Evolutionary conservation across 768 basidiomycete species (phyloP), one percentile per base, ranked within the genome.

Genomic region (Leccinum pellstonianum): DNA sequence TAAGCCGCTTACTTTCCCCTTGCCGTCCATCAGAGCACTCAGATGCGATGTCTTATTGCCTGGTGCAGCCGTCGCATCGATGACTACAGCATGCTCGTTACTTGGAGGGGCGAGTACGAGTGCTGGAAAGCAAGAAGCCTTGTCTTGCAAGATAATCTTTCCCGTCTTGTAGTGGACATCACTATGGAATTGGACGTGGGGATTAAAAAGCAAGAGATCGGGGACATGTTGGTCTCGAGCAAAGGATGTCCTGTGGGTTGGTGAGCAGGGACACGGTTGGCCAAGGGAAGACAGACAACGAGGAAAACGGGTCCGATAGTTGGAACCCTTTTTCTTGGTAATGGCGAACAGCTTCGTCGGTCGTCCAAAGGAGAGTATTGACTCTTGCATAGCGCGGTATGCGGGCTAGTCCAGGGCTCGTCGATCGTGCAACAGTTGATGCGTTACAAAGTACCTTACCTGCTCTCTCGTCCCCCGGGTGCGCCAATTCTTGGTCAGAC

Each of bases 31-130:
- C 48, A 98, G 77, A 23, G 95, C 93, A 64, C 91, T 90, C 23
- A 98, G 75, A 73, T 96, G 93, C 8, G 94, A 90, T 2, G 97
- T 98, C 77, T 99, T 99, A 77, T 99, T 99, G 1, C 97, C 97
- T 0, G 97, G 97, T 1, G 97, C 97, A 43, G 95, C 90, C 11
- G 95, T 98, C 12, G 93, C 95, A 73, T 98, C 96, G 43, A 98
- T 90, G 31, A 94, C 91, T 51, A 82, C 78, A 56, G 77, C 74
- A 46, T 79, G 71, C 1, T 68, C 61, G 21, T 83, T 78, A 19
- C 68, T 72, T 11, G 87, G 88, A 47, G 92, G 90, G 21, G 86
- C 81, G n/a, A 99, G 84, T 6, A 98, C 83, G 59, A 86, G 77
- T 0, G 96, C 93, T 17, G 97, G 93, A 73, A 99, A 94, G 75